Percentiles rank a stretch among this genome's conserved stretches.
These are phyloP conservation scores for Polytrichum formosum DNA, from an alignment of 225 moss, liverwort and hornwort species.

Conservation along the genomic window DNA sequence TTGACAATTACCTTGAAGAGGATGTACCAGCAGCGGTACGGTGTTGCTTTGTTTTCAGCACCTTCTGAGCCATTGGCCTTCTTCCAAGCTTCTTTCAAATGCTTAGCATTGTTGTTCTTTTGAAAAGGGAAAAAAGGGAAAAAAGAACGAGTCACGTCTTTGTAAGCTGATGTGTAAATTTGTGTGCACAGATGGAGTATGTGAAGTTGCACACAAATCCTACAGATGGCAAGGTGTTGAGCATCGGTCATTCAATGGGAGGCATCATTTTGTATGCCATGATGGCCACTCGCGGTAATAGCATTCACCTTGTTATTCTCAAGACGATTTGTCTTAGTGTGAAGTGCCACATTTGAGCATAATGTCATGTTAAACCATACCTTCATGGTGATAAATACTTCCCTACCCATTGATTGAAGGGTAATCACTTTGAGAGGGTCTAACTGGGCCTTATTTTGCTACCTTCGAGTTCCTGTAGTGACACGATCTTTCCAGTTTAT, in stretches of 20 bases:
- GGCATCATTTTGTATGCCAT: conserved; percentile 90
- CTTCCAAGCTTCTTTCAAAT: too few species aligned
- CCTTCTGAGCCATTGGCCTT: too few species aligned
- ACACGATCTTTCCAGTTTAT: too few species aligned
- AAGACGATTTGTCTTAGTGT: too few species aligned
- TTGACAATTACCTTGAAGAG: conserved; percentile 91
- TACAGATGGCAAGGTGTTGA: conserved; percentile 73
- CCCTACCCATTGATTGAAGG: too few species aligned
- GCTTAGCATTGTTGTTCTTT: neutral
- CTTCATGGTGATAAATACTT: too few species aligned
- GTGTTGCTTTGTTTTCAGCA: neutral
- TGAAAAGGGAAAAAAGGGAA: neutral
- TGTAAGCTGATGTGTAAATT: neutral
- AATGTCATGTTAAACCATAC: too few species aligned
- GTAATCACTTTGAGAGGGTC: too few species aligned
- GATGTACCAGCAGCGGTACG: conserved; percentile 90
- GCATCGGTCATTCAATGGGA: conserved; percentile 96
- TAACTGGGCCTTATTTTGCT: too few species aligned
- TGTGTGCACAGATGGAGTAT: conserved; percentile 70
- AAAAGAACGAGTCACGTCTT: neutral
- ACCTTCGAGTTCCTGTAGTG: too few species aligned
- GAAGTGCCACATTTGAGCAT: too few species aligned
- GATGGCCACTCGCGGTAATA: conserved; percentile 70
- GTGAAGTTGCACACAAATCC: conserved; percentile 54
- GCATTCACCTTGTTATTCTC: too few species aligned